phyloP scores from a whole-genome alignment of 1,284 basidiomycete species.

The Ustilago bromivora region DNA sequence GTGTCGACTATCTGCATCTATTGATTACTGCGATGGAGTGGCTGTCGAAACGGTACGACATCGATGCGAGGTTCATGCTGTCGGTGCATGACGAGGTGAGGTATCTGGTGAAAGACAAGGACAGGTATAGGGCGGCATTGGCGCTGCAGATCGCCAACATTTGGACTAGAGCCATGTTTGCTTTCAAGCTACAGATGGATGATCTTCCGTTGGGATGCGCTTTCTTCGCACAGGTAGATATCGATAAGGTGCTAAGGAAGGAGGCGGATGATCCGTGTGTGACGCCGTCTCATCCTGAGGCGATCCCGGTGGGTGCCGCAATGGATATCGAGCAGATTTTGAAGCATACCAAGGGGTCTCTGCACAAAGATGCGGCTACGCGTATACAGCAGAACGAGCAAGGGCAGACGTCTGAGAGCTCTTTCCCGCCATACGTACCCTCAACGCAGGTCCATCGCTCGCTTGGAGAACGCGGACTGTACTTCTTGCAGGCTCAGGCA shows the following conservation, averaged over 20 bases:
- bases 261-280: conserved; percentile 96
- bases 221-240: conserved; percentile 96
- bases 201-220: conserved; percentile 88
- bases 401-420: not conserved
- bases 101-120: conserved; percentile 89
- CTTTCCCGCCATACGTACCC: conserved; percentile 50
- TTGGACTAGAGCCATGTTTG: conserved; percentile 93
- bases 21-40: conserved; percentile 96
- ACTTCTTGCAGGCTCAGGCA: conserved; percentile 67
- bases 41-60: conserved; percentile 83
- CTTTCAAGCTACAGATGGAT: conserved; percentile 92
- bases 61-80: conserved; percentile 91
- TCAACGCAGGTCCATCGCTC: conserved; percentile 63
- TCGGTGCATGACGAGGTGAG: conserved; percentile 98
- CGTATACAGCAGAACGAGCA: not conserved
- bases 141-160: conserved; percentile 95
- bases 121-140: conserved; percentile 87
- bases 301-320: conserved; percentile 87
- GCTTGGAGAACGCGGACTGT: conserved; percentile 58
- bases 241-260: conserved; percentile 91
- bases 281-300: conserved; percentile 87
- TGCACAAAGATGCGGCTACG: conserved; percentile 34
- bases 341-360: conserved; percentile 69
- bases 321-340: conserved; percentile 81
- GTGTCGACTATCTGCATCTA: conserved; percentile 97